Base-by-base conservation (phyloP, 179 eudicot species). In the Beta lomatogona region DNA sequence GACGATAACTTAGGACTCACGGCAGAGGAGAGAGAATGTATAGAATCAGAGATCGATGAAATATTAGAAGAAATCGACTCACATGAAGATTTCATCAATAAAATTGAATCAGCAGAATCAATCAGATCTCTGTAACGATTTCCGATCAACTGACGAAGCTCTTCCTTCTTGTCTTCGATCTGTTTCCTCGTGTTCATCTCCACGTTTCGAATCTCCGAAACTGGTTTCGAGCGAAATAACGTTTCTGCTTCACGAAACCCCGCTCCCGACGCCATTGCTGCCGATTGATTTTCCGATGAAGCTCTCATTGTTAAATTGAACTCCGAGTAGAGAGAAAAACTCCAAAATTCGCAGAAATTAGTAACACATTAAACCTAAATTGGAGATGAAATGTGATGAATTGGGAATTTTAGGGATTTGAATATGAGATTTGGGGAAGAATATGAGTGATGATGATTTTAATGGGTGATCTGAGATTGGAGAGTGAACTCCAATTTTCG, bases 71-170 rank as follows among this genome's bases (percentile, higher is more conserved):
- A 90, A 63, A 95, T 95, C 18, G 91, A 91, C 87, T 93, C 94
- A 69, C 91, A 89, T 5, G 93, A 90, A 2, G 95, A 88, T 81
- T 92, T 92, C 99, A 96, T 96, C 14, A 67, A 79, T 41, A 96
- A 84, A 9, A 96, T 96, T 28, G 97, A 90, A 83, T 96, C 99
- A 10, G 99, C 99, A 0, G 98, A 96, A 66, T 94, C 99, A 75
- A 96, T 94, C 44, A 96, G 86, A 87, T 96, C 99, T 0, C 99
- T 85, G 79, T 96, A 96, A 0, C 98, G 93, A 57, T 85, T 93
- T 0, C 99, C 99, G 21, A 94, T 93, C 57, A 95, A 83, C 53
- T 95, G 99, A 0, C 99, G 94, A 44, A 95, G 95, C 86, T 95
- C 99, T 81, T 92, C 96, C 78, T 91, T 90, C 85, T 95, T 95